Percentiles rank a stretch among this genome's conserved stretches.
These are phyloP conservation scores for Petunia hybrid DNA, from an alignment of 305 asterid genomes.

Conservation along the genomic window DNA sequence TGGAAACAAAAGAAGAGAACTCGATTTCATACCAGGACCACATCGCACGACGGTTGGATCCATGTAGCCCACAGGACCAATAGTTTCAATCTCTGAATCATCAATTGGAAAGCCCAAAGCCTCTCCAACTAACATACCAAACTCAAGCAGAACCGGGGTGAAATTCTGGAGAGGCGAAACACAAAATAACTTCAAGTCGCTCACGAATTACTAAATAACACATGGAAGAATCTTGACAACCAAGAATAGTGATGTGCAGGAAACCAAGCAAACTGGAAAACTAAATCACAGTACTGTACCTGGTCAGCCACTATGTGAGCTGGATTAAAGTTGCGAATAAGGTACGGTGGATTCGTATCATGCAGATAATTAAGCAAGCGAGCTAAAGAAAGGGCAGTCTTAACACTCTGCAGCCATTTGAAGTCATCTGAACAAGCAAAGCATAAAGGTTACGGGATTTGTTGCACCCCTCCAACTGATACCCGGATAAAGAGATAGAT, in stretches of 20 bases:
- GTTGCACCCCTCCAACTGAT: background rate
- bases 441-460: background rate
- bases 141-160: background rate
- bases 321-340: slow-evolving; percentile 5
- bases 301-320: background rate
- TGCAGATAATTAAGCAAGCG: slow-evolving; percentile 13
- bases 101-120: background rate
- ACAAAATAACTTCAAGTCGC: background rate
- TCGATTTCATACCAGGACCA: background rate
- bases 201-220: background rate
- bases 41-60: background rate
- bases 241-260: background rate
- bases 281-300: background rate
- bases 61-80: background rate
- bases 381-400: slow-evolving; percentile 9
- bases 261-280: too few species aligned
- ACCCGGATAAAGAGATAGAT: background rate
- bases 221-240: background rate
- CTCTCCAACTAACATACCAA: background rate
- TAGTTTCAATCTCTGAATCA: background rate
- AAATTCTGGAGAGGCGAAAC: slow-evolving; percentile 12
- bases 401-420: background rate
- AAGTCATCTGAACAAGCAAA: slow-evolving; percentile 20
- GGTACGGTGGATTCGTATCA: background rate
- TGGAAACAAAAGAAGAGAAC: slow-evolving; percentile 16